phyloP scores from a whole-genome alignment of 345 rosid species.

The Rhizophora mangle region DNA sequence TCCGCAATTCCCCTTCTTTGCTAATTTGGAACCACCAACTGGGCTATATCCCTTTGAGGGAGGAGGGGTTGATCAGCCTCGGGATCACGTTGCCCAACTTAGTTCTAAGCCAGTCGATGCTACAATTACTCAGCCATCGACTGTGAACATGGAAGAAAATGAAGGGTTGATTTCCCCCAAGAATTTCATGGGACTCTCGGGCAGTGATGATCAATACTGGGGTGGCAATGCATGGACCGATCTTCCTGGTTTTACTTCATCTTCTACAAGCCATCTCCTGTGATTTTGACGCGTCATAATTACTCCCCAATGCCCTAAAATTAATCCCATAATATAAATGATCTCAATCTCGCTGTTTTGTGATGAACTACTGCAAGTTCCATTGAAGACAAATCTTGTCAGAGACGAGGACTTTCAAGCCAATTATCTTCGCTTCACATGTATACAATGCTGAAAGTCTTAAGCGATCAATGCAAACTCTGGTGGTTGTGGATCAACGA shows the following conservation, averaged over 20 bases:
- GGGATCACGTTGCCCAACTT: conserved; percentile 23
- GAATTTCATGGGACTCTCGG: conserved; percentile 41
- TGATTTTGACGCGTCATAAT: conserved; percentile 17
- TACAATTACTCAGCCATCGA: conserved; percentile 9
- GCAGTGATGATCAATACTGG: conserved; percentile 43
- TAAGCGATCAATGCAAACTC: too few relatives aligned
- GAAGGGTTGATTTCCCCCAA: conserved; percentile 43
- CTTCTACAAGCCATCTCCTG: conserved; percentile 43
- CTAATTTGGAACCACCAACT: conserved; percentile 20
- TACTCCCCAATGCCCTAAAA: background rate
- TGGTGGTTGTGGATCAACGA: conserved; percentile 11
- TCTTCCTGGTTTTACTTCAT: conserved; percentile 40
- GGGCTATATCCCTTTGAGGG: conserved; percentile 35
- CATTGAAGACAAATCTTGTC: too few relatives aligned
- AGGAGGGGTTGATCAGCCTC: conserved; percentile 21
- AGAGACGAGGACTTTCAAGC: conserved; percentile 7
- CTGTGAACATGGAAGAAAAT: conserved; percentile 44
- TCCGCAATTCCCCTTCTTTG: conserved; percentile 43
- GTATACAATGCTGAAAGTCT: background rate
- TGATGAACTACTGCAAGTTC: too few relatives aligned
- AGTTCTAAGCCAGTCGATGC: conserved; percentile 33
- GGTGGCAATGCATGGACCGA: conserved; percentile 51
- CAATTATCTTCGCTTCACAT: conserved; percentile 15
- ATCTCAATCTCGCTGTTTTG: background rate
- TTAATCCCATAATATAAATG: background rate